Conservation (phyloP, 257 asterid genomes). For the Petunia axillaris region DNA sequence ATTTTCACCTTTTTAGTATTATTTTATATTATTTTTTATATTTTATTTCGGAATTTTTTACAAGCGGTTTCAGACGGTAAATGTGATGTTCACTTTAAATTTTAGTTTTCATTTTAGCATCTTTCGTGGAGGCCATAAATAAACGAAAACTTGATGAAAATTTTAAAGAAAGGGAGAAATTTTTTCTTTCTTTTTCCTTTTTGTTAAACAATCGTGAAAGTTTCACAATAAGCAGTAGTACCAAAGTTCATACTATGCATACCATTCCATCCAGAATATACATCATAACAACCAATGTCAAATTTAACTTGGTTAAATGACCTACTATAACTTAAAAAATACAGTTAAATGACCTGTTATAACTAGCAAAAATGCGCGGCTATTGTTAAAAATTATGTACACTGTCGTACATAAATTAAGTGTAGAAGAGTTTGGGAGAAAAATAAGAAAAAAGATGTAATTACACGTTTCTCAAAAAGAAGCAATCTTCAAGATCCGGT, state of each 20-base stretch:
- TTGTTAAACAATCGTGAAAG: not conserved
- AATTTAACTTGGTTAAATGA: no score
- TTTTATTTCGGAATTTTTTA: no score
- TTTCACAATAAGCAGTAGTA: no score
- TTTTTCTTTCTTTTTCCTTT: no score
- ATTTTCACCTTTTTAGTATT: no score
- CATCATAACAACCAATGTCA: not conserved
- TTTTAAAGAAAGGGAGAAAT: not conserved
- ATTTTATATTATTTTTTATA: no score
- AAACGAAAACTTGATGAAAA: not conserved
- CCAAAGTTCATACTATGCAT: not conserved
- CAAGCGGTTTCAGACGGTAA: no score
- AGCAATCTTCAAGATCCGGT: slow-evolving; percentile 3
- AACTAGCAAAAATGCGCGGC: not conserved
- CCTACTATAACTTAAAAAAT: no score
- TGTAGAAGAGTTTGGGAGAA: not conserved
- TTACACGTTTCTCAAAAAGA: slow-evolving; percentile 16
- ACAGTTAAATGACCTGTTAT: not conserved
- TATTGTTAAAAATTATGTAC: no score
- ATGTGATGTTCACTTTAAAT: no score
- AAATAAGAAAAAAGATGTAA: not conserved
- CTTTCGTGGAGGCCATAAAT: not conserved
- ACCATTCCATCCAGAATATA: not conserved
- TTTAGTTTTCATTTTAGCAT: not conserved
- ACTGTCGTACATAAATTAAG: not conserved